Evolutionary conservation across 2,329 filamentous ascomycete genomes (phyloP).

Genomic region (Stachybotrys chartarum): DNA sequence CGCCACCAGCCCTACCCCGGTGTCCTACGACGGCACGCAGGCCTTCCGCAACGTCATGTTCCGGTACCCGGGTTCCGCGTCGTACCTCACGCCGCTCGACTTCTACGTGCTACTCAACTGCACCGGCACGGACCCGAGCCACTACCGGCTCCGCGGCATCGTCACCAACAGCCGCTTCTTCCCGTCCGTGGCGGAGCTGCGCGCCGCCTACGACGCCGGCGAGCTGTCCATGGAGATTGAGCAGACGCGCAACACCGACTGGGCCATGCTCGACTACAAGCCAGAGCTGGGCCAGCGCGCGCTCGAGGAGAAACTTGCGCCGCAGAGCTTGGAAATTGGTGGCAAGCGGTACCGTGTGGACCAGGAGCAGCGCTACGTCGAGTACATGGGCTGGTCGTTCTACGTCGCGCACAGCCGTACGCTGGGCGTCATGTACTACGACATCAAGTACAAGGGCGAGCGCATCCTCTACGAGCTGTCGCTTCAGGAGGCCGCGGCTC

Average conservation of each 20-base stretch:
- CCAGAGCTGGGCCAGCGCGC: constrained; percentile 20
- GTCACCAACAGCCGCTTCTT: constrained; percentile 34
- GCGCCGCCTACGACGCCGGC: constrained; percentile 27
- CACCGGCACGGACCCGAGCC: constrained; percentile 32
- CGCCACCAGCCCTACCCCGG: constrained; percentile 25
- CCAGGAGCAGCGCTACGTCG: constrained; percentile 35
- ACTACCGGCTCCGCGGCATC: constrained; percentile 33
- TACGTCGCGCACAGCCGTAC: constrained; percentile 37
- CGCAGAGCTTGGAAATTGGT: constrained; percentile 27
- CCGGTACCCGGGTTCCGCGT: constrained; percentile 28
- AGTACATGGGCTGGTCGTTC: constrained; percentile 47
- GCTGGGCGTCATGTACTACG: constrained; percentile 38
- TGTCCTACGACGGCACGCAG: constrained; percentile 31
- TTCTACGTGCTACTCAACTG: constrained; percentile 36
- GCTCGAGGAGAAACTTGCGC: constrained; percentile 25
- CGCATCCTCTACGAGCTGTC: constrained; percentile 45
- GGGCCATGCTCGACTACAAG: constrained; percentile 26
- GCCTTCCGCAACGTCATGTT: constrained; percentile 34
- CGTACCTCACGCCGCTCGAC: constrained; percentile 34
- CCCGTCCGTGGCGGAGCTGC: constrained; percentile 21
- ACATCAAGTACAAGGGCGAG: constrained; percentile 43
- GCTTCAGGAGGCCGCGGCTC: constrained; percentile 44
- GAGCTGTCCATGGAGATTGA: constrained; percentile 25
- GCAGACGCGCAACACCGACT: constrained; percentile 23
- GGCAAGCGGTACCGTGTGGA: constrained; percentile 37